phyloP scores from a whole-genome alignment of 257 asterid species.

The Solanum infundibuliforme region DNA sequence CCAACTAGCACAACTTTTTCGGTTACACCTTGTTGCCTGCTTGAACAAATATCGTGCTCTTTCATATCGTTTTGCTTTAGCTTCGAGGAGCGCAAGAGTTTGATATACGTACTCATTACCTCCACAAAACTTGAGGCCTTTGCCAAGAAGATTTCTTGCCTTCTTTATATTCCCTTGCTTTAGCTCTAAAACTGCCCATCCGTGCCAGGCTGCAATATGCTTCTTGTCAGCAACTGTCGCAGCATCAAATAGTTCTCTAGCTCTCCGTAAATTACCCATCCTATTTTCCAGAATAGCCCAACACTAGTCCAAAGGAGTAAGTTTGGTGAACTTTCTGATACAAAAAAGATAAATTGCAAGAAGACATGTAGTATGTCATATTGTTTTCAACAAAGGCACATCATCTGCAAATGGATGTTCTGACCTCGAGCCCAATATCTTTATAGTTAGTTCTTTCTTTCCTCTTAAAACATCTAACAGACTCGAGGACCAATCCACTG shows the following conservation, averaged over 20 bases:
- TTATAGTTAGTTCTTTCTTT: neutral
- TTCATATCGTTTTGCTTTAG: conserved; percentile 62
- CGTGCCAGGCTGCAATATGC: conserved; percentile 98
- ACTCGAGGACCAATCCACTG: neutral
- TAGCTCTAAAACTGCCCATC: conserved; percentile 94
- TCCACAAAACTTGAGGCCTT: conserved; percentile 76
- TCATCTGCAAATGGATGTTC: neutral
- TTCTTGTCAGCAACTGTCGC: conserved; percentile 89
- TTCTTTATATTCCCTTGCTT: conserved; percentile 74
- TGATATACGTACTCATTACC: conserved; percentile 91
- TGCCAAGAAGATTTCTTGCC: conserved; percentile 87
- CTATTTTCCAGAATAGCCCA: conserved; percentile 93
- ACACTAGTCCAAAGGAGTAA: conserved; percentile 43
- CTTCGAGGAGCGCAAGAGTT: conserved; percentile 90
- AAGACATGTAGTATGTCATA: conserved; percentile 1
- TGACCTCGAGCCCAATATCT: neutral
- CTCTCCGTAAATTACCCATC: conserved; percentile 73
- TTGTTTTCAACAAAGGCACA: neutral
- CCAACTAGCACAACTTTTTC: conserved; percentile 98
- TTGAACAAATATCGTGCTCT: conserved; percentile 80
- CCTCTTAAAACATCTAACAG: neutral
- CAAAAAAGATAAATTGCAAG: neutral
- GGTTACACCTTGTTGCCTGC: conserved; percentile 86
- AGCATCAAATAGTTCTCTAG: conserved; percentile 87
- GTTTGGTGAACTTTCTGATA: conserved; percentile 5